Evolutionary conservation across 2,329 filamentous ascomycete species (phyloP).

Genomic region (Talaromyces sp.): DNA sequence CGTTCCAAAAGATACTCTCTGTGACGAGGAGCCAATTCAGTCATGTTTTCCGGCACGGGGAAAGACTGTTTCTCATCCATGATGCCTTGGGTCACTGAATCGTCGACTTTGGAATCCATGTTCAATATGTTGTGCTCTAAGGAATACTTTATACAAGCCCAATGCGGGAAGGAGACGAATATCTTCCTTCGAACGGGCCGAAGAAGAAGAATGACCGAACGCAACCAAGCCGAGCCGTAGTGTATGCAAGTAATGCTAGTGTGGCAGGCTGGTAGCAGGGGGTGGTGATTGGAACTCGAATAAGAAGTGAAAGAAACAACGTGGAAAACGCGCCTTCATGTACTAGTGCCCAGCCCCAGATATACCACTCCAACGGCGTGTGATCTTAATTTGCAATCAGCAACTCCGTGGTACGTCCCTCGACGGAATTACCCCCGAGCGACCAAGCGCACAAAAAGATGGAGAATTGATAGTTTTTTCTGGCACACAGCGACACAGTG

Average conservation of each 20-base stretch:
- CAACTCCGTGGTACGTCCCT: background rate
- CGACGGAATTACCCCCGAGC: background rate
- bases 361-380: background rate
- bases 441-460: background rate
- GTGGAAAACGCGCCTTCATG: background rate
- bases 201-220: background rate
- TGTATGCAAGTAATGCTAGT: background rate
- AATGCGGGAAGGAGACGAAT: background rate
- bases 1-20: conserved; percentile 50
- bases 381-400: background rate
- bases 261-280: no score
- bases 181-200: background rate
- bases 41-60: background rate
- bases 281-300: background rate
- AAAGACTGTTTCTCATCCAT: background rate
- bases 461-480: background rate
- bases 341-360: background rate
- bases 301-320: background rate
- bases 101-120: background rate
- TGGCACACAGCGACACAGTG: background rate
- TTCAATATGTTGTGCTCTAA: background rate
- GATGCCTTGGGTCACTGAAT: background rate
- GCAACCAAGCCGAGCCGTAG: background rate
- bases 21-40: conserved; percentile 22
- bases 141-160: background rate